Percentiles rank a stretch among this genome's conserved stretches.
Evolutionary conservation across 176 grass and related monocot genomes (phyloP).

Genomic region (Olyra latifolia): DNA sequence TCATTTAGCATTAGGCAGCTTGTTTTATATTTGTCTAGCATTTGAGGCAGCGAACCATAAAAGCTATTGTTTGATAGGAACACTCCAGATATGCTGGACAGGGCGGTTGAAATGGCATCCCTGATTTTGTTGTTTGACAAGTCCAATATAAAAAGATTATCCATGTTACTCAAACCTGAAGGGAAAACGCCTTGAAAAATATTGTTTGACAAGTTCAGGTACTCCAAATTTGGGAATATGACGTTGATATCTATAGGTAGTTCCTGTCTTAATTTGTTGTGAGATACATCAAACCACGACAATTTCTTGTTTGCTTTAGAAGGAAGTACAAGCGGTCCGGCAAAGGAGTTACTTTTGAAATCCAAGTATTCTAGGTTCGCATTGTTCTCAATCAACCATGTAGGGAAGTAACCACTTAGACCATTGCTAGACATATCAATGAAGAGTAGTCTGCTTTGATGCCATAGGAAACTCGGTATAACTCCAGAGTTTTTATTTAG

Average conservation of each 20-base stretch:
- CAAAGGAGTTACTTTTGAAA: constrained; percentile 13
- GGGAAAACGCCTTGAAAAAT: not conserved
- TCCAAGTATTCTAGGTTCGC: not conserved
- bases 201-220: constrained; percentile 26
- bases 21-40: not conserved
- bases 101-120: not conserved
- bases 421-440: constrained; percentile 34
- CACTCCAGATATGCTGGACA: not conserved
- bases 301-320: constrained; percentile 21
- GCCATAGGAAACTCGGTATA: constrained; percentile 20
- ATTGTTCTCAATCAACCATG: constrained; percentile 41
- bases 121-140: constrained; percentile 35
- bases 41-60: constrained; percentile 8
- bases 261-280: not conserved
- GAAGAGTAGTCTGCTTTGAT: constrained; percentile 16
- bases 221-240: not conserved
- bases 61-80: constrained; percentile 31
- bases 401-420: constrained; percentile 23
- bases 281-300: constrained; percentile 1
- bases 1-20: not conserved
- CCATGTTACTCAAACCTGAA: not conserved
- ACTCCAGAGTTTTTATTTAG: constrained; percentile 14
- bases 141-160: constrained; percentile 17
- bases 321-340: constrained; percentile 10
- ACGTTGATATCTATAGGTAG: constrained; percentile 15